These are phyloP conservation scores for Fusarium decemcellulare DNA, from an alignment of 2,329 filamentous ascomycete genomes.

Conservation along the genomic window DNA sequence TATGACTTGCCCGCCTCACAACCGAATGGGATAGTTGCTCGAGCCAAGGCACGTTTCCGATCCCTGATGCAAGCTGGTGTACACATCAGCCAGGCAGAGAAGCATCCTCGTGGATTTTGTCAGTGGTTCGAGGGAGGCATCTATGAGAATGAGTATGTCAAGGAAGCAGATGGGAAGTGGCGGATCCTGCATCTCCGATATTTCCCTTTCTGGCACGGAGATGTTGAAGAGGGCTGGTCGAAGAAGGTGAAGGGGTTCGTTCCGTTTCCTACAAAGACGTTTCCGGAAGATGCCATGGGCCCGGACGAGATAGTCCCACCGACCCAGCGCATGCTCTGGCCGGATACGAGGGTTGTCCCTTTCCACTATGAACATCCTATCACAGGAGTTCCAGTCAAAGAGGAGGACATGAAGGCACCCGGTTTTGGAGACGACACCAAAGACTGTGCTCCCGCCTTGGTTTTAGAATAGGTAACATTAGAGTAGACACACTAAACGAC, in stretches of 20 bases:
- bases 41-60: slow-evolving; percentile 18
- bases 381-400: not conserved
- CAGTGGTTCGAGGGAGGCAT: slow-evolving; percentile 28
- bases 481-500: too few species aligned
- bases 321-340: slow-evolving; percentile 12
- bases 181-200: slow-evolving; percentile 15
- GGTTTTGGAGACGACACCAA: slow-evolving; percentile 1
- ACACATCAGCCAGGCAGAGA: slow-evolving; percentile 16
- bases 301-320: slow-evolving; percentile 2
- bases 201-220: slow-evolving; percentile 26
- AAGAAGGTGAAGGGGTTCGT: slow-evolving; percentile 22
- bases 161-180: slow-evolving; percentile 17
- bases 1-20: not conserved
- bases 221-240: slow-evolving; percentile 18
- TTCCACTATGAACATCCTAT: slow-evolving; percentile 22
- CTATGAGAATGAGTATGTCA: slow-evolving; percentile 29
- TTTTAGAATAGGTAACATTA: not conserved
- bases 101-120: slow-evolving; percentile 16
- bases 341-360: slow-evolving; percentile 18
- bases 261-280: slow-evolving; percentile 15
- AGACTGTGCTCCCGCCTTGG: slow-evolving; percentile 7
- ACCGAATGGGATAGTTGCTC: not conserved
- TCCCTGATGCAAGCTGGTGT: slow-evolving; percentile 23
- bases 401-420: slow-evolving; percentile 24
- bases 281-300: slow-evolving; percentile 1